phyloP scores from a whole-genome alignment of 2,329 filamentous ascomycete species.

The Esteya vermicola region DNA sequence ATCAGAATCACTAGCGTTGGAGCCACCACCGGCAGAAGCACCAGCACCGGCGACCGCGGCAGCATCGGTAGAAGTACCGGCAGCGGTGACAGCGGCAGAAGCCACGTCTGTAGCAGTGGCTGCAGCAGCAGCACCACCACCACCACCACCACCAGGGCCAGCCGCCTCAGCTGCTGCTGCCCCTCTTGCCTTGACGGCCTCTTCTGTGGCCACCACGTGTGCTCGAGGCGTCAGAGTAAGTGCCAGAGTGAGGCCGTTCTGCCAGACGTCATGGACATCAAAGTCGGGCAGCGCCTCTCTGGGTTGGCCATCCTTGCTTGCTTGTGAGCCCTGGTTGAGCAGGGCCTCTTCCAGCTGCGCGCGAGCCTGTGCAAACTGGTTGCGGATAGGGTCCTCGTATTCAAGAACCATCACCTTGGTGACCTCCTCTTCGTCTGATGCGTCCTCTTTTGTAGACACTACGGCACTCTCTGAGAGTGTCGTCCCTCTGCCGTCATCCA shows the following conservation, averaged over 20 bases:
- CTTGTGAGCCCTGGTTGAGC: conserved; percentile 51
- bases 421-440: not conserved
- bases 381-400: conserved; percentile 61
- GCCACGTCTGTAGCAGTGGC: not conserved
- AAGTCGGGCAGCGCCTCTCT: conserved; percentile 46
- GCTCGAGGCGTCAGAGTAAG: conserved; percentile 52
- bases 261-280: conserved; percentile 58
- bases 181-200: no score
- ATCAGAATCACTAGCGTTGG: no score
- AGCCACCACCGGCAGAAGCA: conserved; percentile 43
- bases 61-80: not conserved
- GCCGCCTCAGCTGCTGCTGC: no score
- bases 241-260: conserved; percentile 56
- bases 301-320: conserved; percentile 26
- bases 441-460: not conserved
- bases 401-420: no score
- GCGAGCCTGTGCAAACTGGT: conserved; percentile 67
- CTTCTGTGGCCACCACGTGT: no score
- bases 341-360: conserved; percentile 66
- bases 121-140: no score
- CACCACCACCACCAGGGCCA: not conserved
- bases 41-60: not conserved
- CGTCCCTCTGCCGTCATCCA: no score
- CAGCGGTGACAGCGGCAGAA: not conserved
- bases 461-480: no score